phyloP scores from a whole-genome alignment of 2,329 filamentous ascomycete species.

The Aureobasidium sp. region DNA sequence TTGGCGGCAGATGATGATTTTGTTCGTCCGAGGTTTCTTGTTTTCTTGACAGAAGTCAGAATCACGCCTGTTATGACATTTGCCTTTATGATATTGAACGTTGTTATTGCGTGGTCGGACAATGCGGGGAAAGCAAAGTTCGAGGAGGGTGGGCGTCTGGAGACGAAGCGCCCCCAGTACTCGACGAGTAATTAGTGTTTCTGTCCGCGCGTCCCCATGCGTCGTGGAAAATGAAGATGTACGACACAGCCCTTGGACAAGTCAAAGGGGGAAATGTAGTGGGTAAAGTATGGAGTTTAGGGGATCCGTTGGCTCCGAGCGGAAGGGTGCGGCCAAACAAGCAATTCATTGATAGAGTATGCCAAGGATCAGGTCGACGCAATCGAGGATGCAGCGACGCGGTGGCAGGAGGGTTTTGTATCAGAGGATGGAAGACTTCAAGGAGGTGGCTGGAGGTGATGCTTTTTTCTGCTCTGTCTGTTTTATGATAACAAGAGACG shows the following conservation, averaged over 20 bases:
- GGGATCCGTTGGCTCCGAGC: background rate
- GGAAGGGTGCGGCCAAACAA: slow-evolving; percentile 4
- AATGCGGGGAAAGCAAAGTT: slow-evolving; percentile 2
- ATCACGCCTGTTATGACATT: slow-evolving; percentile 5
- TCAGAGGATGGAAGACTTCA: background rate
- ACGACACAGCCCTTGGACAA: background rate
- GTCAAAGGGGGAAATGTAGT: background rate
- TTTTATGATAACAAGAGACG: background rate
- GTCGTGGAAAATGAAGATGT: background rate
- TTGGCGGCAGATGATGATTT: background rate
- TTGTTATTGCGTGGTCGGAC: background rate
- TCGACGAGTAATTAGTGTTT: too few relatives aligned
- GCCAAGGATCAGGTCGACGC: slow-evolving; percentile 4
- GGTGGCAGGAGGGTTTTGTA: slow-evolving; percentile 1
- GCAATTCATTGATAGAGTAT: background rate
- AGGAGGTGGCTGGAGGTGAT: slow-evolving; percentile 9
- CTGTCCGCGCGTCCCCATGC: slow-evolving; percentile 9
- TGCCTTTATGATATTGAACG: background rate
- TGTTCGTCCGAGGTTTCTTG: background rate
- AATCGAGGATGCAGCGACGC: slow-evolving; percentile 1
- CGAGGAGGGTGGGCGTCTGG: background rate
- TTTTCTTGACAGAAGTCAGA: background rate
- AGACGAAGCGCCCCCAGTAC: background rate
- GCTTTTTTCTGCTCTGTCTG: background rate
- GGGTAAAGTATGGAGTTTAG: background rate